phyloP scores from a whole-genome alignment of 768 basidiomycete species.

The Hysterangium stoloniferum region DNA sequence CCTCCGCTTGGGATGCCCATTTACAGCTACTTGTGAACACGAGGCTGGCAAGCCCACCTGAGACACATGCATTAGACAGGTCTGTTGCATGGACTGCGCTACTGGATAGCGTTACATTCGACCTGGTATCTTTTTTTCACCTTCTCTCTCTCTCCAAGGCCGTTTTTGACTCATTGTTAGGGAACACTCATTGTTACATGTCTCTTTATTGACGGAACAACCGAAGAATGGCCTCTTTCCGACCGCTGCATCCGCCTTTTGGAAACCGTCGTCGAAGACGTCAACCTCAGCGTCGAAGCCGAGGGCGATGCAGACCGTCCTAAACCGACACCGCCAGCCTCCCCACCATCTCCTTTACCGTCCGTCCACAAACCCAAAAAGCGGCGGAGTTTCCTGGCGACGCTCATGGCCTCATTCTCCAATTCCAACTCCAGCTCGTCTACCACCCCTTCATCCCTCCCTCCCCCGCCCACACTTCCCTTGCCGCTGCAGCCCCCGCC shows the following conservation, averaged over 20 bases:
- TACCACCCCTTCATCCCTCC: conserved; percentile 25
- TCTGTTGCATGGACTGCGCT: conserved; percentile 49
- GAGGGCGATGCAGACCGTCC: conserved; percentile 17
- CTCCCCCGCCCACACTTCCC: conserved; percentile 24
- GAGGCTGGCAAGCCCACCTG: conserved; percentile 43
- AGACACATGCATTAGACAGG: conserved; percentile 53
- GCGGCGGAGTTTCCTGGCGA: conserved; percentile 62
- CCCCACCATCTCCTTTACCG: neutral
- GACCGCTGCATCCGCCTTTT: conserved; percentile 37
- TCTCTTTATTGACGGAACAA: conserved; percentile 49
- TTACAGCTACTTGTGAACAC: conserved; percentile 43
- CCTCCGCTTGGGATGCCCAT: conserved; percentile 47
- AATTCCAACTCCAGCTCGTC: conserved; percentile 18
- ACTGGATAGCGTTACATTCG: conserved; percentile 53
- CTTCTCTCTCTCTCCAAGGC: neutral
- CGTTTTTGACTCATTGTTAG: conserved; percentile 1
- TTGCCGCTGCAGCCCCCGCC: conserved; percentile 21
- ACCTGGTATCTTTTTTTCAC: conserved; percentile 28
- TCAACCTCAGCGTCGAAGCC: conserved; percentile 23
- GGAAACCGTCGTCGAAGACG: conserved; percentile 43
- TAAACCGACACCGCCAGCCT: conserved; percentile 1
- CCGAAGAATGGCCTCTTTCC: conserved; percentile 40
- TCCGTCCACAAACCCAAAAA: conserved; percentile 48
- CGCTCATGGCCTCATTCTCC: conserved; percentile 42
- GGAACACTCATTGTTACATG: conserved; percentile 37